Conservation (phyloP, 306 rosid species). For the Cicer arietinum region DNA sequence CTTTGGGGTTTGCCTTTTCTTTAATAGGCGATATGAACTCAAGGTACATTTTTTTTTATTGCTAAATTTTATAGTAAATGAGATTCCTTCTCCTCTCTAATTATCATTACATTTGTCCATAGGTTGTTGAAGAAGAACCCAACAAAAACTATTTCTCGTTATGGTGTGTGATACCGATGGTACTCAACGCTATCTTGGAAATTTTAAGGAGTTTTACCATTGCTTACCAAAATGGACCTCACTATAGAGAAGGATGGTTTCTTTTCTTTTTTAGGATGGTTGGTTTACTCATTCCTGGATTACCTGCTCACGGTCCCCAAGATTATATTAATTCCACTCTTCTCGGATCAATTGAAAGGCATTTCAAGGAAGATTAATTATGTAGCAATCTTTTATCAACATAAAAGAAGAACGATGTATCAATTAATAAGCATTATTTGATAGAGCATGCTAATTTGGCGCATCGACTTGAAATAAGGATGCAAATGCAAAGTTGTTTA, state of each 20-base stretch:
- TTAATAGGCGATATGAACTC: constrained; percentile 56
- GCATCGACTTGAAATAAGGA: background rate
- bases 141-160: constrained; percentile 67
- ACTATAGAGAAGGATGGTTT: constrained; percentile 61
- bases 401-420: no score
- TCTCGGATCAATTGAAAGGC: constrained; percentile 51
- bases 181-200: constrained; percentile 57
- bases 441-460: background rate
- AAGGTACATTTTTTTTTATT: constrained; percentile 43
- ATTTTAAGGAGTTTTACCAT: constrained; percentile 73
- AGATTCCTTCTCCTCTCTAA: no score
- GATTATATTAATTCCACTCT: constrained; percentile 78
- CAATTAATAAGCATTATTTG: background rate
- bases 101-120: background rate
- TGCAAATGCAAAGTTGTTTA: background rate
- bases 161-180: constrained; percentile 54
- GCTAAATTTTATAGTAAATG: no score
- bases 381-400: background rate
- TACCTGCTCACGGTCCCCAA: constrained; percentile 68
- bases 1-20: constrained; percentile 75
- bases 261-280: constrained; percentile 54
- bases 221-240: constrained; percentile 47
- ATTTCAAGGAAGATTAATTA: constrained; percentile 43
- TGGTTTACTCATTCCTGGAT: constrained; percentile 66
- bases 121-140: constrained; percentile 74